Base-by-base conservation (phyloP, 2,329 filamentous ascomycete species). In the Emmonsia crescens region DNA sequence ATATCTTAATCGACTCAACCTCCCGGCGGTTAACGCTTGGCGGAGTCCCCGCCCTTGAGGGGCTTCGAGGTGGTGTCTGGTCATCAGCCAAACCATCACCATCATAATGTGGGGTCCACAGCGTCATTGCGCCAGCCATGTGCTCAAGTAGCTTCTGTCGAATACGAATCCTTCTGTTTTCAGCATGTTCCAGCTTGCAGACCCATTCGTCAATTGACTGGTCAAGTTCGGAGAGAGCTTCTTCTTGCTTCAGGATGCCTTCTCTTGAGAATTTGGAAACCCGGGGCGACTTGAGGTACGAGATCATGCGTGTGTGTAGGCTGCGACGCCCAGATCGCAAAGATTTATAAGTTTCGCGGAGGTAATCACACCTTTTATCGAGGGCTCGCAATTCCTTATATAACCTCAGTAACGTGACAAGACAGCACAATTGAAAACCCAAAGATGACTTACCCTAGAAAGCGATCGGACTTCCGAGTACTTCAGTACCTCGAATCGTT, bases 71-170 rank as follows among this genome's bases (percentile, higher is more conserved):
- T 6, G 85, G 84, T 16, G 73, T 73, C 36, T 67, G 52, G 29
- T 67, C 55, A 56, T 58, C 68, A 66, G 44, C 4, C 33, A 58
- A 56, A 31, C 14, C n/a, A 62, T 19, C 46, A 36, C 49, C 62
- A 31, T 56, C 52, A 24, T 42, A 59, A 27, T 57, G 44, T 14
- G 59, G 57, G 33, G 59, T 56, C n/a, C 60, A 57, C 14, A 88
- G 77, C 6, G 83, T 83, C 59, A 83, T 77, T 2, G 88, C 87
- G 19, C 88, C 89, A 55, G 89, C 89, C 59, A 92, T 85, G 69
- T 93, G 89, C 74, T 93, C 89, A 3, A 93, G 81, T 14, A 93
- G 78, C 78, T 91, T 93, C 71, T 92, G 88, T 44, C 88, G 83
- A 52, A 93, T 85, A 6, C 87, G 82, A 19, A 85, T 86, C 48